Evolutionary conservation across 2,329 filamentous ascomycete species (phyloP).

Genomic region (Immersiporthe knoxdaviesiana): DNA sequence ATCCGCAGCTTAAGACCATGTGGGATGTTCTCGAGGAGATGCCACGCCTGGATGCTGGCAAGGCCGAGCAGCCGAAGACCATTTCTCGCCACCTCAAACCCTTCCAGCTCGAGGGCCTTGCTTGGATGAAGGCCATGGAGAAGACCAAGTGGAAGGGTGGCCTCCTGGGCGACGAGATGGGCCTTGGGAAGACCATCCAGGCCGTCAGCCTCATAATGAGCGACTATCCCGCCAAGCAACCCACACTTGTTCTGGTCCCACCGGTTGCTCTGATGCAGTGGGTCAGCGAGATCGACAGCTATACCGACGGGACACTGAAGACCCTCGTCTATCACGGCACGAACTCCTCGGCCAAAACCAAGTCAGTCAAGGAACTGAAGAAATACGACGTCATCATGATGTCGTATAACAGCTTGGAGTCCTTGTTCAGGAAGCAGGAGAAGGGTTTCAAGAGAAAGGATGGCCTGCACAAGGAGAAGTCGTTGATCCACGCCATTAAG

Average conservation of each 20-base stretch:
- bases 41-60: conserved; percentile 64
- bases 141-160: conserved; percentile 84
- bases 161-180: conserved; percentile 96
- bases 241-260: conserved; percentile 86
- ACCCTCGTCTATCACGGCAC: conserved; percentile 90
- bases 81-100: conserved; percentile 87
- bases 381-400: conserved; percentile 95
- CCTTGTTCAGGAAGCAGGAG: conserved; percentile 87
- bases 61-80: conserved; percentile 70
- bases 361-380: conserved; percentile 74
- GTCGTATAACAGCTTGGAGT: conserved; percentile 91
- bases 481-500: conserved; percentile 78
- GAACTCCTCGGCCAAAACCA: conserved; percentile 77
- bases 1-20: conserved; percentile 56
- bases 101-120: conserved; percentile 90
- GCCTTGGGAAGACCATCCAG: conserved; percentile 97
- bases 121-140: conserved; percentile 87
- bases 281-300: conserved; percentile 77
- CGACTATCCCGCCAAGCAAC: conserved; percentile 82
- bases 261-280: conserved; percentile 96
- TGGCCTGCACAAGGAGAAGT: conserved; percentile 78
- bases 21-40: conserved; percentile 76
- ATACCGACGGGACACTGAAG: conserved; percentile 88
- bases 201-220: conserved; percentile 94
- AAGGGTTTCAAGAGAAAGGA: conserved; percentile 86